A percentile compares a stretch with the other conserved stretches of the same genome.
Evolutionary conservation across 2,329 filamentous ascomycete genomes (phyloP).

Genomic region (Tothia fuscella): DNA sequence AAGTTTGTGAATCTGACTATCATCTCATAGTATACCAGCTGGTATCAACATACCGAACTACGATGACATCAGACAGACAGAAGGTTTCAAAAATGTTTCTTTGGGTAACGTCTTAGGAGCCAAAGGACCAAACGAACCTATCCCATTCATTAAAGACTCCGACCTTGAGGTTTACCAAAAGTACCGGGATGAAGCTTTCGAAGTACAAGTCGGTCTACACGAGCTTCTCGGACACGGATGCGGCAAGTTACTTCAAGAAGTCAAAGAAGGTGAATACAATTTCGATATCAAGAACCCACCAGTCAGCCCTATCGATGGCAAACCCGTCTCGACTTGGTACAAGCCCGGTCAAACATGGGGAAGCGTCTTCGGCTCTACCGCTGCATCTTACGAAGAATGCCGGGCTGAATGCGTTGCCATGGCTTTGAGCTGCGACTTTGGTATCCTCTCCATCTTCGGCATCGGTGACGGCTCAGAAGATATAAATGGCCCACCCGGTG

Average conservation of each 20-base stretch:
- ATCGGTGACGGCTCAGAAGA: slow-evolving; percentile 67
- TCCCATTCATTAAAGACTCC: slow-evolving; percentile 73
- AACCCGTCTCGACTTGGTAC: slow-evolving; percentile 78
- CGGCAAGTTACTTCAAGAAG: slow-evolving; percentile 88
- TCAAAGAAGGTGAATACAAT: slow-evolving; percentile 68
- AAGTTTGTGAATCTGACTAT: slow-evolving; percentile 4
- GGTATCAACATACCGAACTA: slow-evolving; percentile 52
- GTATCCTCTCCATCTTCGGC: slow-evolving; percentile 80
- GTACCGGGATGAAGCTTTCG: slow-evolving; percentile 78
- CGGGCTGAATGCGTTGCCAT: slow-evolving; percentile 90
- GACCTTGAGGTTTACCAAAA: slow-evolving; percentile 71
- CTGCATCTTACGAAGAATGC: slow-evolving; percentile 87
- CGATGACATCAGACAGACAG: slow-evolving; percentile 65
- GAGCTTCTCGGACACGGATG: slow-evolving; percentile 84
- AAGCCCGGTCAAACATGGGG: slow-evolving; percentile 94
- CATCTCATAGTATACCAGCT: slow-evolving; percentile 37
- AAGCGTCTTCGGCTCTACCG: slow-evolving; percentile 77
- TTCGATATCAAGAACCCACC: slow-evolving; percentile 77
- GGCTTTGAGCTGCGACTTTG: slow-evolving; percentile 79
- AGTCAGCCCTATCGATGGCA: slow-evolving; percentile 62
- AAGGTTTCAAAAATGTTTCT: slow-evolving; percentile 88
- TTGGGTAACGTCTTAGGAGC: slow-evolving; percentile 87
- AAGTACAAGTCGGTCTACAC: slow-evolving; percentile 91
- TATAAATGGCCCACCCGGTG: slow-evolving; percentile 65
- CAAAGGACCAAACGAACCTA: slow-evolving; percentile 81